Evolutionary conservation across 345 rosid genomes (phyloP).

Genomic region (Cardamine chenopodiifolia): DNA sequence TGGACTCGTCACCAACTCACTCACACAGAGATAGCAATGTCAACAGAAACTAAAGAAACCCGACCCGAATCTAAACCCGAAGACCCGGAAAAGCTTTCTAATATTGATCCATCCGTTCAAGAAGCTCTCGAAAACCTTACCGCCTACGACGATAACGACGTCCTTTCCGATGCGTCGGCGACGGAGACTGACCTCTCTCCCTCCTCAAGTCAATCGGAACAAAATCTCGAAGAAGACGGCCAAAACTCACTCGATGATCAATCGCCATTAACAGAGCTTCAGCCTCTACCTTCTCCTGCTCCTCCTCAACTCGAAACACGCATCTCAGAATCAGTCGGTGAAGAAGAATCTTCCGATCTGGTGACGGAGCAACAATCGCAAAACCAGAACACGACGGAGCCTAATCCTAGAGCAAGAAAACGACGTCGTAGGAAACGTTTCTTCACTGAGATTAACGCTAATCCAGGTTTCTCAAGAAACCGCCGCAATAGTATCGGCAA

Average conservation of each 20-base stretch:
- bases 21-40: constrained; percentile 9
- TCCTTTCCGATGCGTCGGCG: constrained; percentile 54
- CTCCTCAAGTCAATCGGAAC: constrained; percentile 49
- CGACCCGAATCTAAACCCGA: constrained; percentile 28
- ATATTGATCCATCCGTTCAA: constrained; percentile 32
- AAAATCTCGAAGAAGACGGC: constrained; percentile 47
- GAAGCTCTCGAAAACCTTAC: constrained; percentile 35
- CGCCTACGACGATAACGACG: constrained; percentile 47
- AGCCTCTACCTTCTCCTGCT: constrained; percentile 27
- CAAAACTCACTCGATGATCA: constrained; percentile 47
- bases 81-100: background rate
- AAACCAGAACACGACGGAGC: constrained; percentile 54
- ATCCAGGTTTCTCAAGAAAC: constrained; percentile 61
- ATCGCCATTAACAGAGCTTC: constrained; percentile 39
- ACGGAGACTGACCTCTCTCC: constrained; percentile 54
- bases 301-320: constrained; percentile 48
- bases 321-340: constrained; percentile 61
- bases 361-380: constrained; percentile 51
- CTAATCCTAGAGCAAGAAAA: constrained; percentile 59
- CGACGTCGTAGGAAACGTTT: constrained; percentile 85
- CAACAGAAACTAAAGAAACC: constrained; percentile 26
- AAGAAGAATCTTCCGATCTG: constrained; percentile 76
- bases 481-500: constrained; percentile 64
- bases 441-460: constrained; percentile 82
- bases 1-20: background rate